Evolutionary conservation across 2,329 filamentous ascomycete genomes (phyloP), one percentile per base, ranked within the genome.

Genomic region (Fusarium pseudonygamai): DNA sequence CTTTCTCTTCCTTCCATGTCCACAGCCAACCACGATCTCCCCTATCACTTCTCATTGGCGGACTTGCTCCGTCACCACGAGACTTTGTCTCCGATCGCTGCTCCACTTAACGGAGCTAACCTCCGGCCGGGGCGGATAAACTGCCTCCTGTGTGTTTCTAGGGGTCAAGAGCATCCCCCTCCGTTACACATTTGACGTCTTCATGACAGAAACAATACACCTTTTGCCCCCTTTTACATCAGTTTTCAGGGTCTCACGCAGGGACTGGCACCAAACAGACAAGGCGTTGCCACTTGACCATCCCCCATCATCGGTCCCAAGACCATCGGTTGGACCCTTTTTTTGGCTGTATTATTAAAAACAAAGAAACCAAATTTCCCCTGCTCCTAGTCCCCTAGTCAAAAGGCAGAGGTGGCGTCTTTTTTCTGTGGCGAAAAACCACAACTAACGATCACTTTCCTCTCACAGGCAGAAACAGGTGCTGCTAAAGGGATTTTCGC

Each of bases 341-440:
- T 47, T 64, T 26, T 30, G 6, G 5, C 16, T 34, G 22, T 26
- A 32, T 43, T n/a, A 39, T 34, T 40, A 61, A 67, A 40, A 53
- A n/a, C 28, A 53, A 43, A 57, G 30, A 39, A 56, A 67, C 7
- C 50, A 36, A 67, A 56, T 60, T 66, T 70, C 43, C 43, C n/a
- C 11, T 60, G 36, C 50, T 47, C 49, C 24, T 22, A 12, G 30
- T 28, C 20, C 24, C 15, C 34, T 32, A 30, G 34, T 28, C 47
- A 47, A 58, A 45, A 45, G 16, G 22, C 56, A 58, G 56, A 34
- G 58, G 69, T 56, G 69, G 65, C 64, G 69, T 46, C 50, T 58
- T 50, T 60, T 60, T 43, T 67, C 13, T 12, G 71, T 74, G 71
- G 71, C 67, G 16, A 72, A 59, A 67, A 60, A 58, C 34, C 37